Base-by-base conservation (phyloP, 2,329 filamentous ascomycete genomes). In the Davidsoniella virescens region DNA sequence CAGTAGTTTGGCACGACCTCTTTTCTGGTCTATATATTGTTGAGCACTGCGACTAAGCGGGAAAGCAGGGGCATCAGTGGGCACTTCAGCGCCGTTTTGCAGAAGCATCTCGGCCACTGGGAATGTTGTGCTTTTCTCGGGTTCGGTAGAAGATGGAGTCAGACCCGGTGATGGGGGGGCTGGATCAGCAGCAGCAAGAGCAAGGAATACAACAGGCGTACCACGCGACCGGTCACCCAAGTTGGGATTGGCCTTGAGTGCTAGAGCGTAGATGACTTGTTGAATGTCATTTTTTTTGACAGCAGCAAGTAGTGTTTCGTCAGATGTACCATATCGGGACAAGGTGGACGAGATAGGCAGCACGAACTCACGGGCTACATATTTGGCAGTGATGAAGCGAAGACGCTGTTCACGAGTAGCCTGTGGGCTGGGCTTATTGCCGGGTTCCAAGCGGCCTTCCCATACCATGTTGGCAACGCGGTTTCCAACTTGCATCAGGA, bases 231-330 rank as follows among this genome's bases (percentile, higher is more conserved):
- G 85, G 63, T 98, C 92, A 4, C 79, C 70, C 2, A 82, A 76
- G 59, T 98, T 98, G 12, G 88, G 85, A 59, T 88, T 94, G 12
- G 86, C 92, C 54, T 76, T 76, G 29, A 95, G 72, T 1, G 92
- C 87, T 44, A 98, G 72, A 3, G 85, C 90, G 59, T 95, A 93
- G 23, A 98, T 76, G 20, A 95, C 87, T 55, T 87, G 84, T 60
- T 92, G 84, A 50, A 98, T 86, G 61, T 98, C 88, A 63, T 95
- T 95, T 65, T 82, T 87, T 71, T 96, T 98, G 63, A 96, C 88
- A 8, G 85, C 88, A 4, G 88, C 87, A 38, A 98, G 70, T 5
- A 98, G 73, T 0, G 85, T 88, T 59, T 98, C 92, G 54, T 96
- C 87, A 0, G 90, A 70, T 0, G 82, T 86, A 2, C 73, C 71